Evolutionary conservation across 805 yeast species (phyloP).

Genomic region (Lipomyces orientalis): DNA sequence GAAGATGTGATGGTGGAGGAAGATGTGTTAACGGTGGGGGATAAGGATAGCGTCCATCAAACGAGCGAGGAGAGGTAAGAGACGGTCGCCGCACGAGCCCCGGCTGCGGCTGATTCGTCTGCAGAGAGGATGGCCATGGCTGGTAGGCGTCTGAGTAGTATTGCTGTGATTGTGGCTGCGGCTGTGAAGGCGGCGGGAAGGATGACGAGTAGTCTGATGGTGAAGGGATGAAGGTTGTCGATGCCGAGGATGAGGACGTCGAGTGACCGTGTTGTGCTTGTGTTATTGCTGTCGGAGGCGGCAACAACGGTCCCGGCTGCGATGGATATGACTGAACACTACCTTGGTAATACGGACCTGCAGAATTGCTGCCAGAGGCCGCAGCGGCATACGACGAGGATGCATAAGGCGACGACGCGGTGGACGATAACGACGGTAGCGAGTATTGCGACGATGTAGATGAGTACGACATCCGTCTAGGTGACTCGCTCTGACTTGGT

Average conservation of each 20-base stretch:
- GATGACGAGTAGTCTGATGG: slow-evolving; percentile 21
- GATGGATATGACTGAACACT: slow-evolving; percentile 2
- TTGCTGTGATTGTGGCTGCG: slow-evolving; percentile 18
- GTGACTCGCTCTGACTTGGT: slow-evolving; percentile 13
- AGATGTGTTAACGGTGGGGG: slow-evolving; percentile 27
- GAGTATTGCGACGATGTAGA: slow-evolving; percentile 31
- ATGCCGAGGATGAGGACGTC: slow-evolving; percentile 12
- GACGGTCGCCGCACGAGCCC: slow-evolving; percentile 26
- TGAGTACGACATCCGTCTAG: slow-evolving; percentile 22
- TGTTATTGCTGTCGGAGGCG: slow-evolving; percentile 24
- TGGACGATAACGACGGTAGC: slow-evolving; percentile 31
- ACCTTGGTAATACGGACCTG: background rate
- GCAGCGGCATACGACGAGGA: slow-evolving; percentile 3
- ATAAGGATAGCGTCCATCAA: slow-evolving; percentile 22
- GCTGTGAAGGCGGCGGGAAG: slow-evolving; percentile 12
- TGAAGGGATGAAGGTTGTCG: slow-evolving; percentile 17
- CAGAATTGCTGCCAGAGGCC: slow-evolving; percentile 4
- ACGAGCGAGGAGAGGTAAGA: slow-evolving; percentile 27
- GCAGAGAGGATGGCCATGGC: slow-evolving; percentile 21
- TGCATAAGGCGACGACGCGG: slow-evolving; percentile 22
- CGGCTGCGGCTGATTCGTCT: slow-evolving; percentile 7
- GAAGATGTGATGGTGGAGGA: slow-evolving; percentile 19
- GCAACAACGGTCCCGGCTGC: slow-evolving; percentile 24
- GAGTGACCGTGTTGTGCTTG: slow-evolving; percentile 11
- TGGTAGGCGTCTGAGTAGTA: slow-evolving; percentile 23